These are phyloP conservation scores for Neurospora sp. DNA, from an alignment of 495 filamentous ascomycete species.

Conservation along the genomic window DNA sequence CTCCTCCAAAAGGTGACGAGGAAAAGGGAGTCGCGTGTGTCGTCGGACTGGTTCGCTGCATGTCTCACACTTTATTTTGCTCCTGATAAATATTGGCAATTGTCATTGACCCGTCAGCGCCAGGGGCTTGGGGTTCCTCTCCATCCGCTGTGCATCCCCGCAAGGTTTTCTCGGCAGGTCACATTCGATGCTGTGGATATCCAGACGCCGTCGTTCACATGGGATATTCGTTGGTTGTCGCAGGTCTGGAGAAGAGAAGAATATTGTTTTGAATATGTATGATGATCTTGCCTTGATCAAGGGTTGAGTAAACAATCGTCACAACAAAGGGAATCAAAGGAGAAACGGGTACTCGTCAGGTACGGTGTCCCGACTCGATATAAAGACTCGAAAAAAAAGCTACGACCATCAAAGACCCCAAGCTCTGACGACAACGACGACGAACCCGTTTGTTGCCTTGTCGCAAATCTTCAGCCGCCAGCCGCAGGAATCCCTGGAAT, in stretches of 20 bases:
- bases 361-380: neutral
- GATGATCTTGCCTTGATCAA: neutral
- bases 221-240: neutral
- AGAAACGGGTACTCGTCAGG: neutral
- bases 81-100: neutral
- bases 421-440: neutral
- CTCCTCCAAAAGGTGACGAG: conserved; percentile 29
- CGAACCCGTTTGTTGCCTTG: neutral
- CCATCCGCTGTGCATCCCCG: neutral
- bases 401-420: neutral
- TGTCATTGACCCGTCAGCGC: neutral
- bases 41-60: conserved; percentile 32
- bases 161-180: neutral
- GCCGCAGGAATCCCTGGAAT: neutral
- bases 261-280: neutral
- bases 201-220: neutral
- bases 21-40: conserved; percentile 34
- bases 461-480: neutral
- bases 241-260: neutral
- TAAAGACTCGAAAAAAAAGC: neutral
- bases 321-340: neutral
- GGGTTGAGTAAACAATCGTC: neutral
- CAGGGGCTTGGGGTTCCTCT: neutral
- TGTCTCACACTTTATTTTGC: conserved; percentile 17
- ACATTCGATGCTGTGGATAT: neutral